phyloP scores from a whole-genome alignment of 768 basidiomycete genomes.

The Lactarius sanguifluus region DNA sequence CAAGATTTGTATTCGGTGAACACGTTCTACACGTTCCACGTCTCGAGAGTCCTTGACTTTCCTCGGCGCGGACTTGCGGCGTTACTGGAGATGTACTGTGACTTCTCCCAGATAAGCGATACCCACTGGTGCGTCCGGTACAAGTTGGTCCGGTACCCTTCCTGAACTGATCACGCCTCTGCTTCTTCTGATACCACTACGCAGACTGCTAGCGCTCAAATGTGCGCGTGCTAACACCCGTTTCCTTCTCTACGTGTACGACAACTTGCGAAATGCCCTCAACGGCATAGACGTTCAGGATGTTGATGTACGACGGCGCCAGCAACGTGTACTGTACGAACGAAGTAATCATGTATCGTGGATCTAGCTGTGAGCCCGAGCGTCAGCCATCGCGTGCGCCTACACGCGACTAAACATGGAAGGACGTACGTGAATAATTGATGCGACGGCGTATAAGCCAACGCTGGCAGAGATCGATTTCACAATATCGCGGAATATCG shows the following conservation, averaged over 20 bases:
- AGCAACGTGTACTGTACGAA: too few species aligned
- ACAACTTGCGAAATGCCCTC: slow-evolving; percentile 84
- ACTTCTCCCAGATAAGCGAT: slow-evolving; percentile 93
- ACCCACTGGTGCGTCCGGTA: slow-evolving; percentile 96
- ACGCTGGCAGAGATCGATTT: too few species aligned
- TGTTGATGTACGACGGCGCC: too few species aligned
- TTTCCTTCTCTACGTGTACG: slow-evolving; percentile 90
- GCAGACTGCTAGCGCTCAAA: slow-evolving; percentile 65
- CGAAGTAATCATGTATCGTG: too few species aligned
- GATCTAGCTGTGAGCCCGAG: too few species aligned
- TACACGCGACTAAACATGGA: too few species aligned
- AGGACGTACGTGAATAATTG: too few species aligned
- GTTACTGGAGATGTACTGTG: slow-evolving; percentile 84
- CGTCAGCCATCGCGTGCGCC: too few species aligned
- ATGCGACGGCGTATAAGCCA: too few species aligned
- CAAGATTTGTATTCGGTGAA: slow-evolving; percentile 92
- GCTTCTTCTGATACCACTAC: neutral
- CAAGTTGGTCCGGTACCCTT: slow-evolving; percentile 58
- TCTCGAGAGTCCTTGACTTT: slow-evolving; percentile 84
- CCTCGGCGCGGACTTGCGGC: slow-evolving; percentile 81
- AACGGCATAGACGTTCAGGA: too few species aligned
- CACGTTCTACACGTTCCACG: slow-evolving; percentile 97
- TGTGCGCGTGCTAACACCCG: slow-evolving; percentile 98
- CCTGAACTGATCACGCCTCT: neutral
- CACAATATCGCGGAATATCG: too few species aligned